phyloP scores from a whole-genome alignment of 1,284 basidiomycete species.

The Pascua sp. region DNA sequence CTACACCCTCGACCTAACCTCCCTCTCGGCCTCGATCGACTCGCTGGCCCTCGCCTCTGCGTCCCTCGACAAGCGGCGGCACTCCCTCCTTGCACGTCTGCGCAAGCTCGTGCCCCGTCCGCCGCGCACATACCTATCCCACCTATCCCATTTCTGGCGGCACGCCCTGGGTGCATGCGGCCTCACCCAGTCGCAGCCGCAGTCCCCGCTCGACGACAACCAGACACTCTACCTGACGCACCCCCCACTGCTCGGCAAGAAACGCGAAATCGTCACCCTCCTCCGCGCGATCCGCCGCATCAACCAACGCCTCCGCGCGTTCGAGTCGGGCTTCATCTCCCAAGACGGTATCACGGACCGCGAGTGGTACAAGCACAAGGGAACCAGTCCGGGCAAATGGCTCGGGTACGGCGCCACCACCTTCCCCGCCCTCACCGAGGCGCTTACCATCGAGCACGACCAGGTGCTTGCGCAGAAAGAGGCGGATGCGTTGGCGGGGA shows the following conservation, averaged over 20 bases:
- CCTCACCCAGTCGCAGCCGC: not conserved
- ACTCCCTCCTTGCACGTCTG: conserved; percentile 42
- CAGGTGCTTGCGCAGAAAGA: conserved; percentile 62
- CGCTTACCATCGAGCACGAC: conserved; percentile 67
- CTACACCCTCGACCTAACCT: conserved; percentile 51
- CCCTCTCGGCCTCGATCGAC: conserved; percentile 55
- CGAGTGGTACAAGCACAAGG: conserved; percentile 82
- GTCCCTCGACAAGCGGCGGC: conserved; percentile 53
- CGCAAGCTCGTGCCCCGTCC: conserved; percentile 37
- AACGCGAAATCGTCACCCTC: conserved; percentile 57
- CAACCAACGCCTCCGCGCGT: conserved; percentile 68
- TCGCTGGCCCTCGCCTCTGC: conserved; percentile 57
- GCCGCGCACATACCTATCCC: conserved; percentile 7
- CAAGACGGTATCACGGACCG: conserved; percentile 70
- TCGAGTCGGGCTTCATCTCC: conserved; percentile 82
- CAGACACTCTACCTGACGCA: not conserved
- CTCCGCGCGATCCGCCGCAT: conserved; percentile 61
- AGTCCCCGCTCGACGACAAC: not conserved
- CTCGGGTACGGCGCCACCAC: conserved; percentile 71
- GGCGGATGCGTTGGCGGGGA: conserved; percentile 58
- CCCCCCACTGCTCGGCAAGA: not conserved
- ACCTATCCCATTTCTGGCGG: not conserved
- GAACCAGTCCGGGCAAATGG: conserved; percentile 85
- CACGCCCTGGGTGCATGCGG: not conserved
- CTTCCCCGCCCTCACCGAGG: conserved; percentile 77